These are phyloP conservation scores for Gaultheria prostrata DNA, from an alignment of 148 eudicot species.

Conservation along the genomic window DNA sequence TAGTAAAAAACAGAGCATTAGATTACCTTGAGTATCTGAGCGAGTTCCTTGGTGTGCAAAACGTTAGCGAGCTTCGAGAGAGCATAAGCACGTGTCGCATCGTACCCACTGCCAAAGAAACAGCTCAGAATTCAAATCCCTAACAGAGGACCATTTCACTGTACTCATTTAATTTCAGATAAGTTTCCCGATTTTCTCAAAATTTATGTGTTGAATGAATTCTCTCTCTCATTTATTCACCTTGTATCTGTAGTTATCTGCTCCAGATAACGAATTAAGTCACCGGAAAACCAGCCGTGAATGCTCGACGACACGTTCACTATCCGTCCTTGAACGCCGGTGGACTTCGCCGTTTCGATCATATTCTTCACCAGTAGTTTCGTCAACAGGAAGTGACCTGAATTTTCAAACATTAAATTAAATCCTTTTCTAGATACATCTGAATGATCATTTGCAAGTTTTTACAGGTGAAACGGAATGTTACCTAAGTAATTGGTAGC, in stretches of 20 bases:
- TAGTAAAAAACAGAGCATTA: neutral
- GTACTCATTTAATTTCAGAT: neutral
- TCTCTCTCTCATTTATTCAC: too few relatives aligned
- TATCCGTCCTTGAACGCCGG: constrained; percentile 75
- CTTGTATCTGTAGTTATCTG: constrained; percentile 54
- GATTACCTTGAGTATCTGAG: constrained; percentile 53
- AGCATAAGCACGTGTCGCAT: constrained; percentile 93
- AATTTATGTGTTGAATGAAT: neutral
- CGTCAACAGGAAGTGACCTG: constrained; percentile 77
- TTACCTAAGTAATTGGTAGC: constrained; percentile 90
- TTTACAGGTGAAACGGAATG: neutral
- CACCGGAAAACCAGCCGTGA: constrained; percentile 80
- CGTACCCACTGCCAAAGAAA: constrained; percentile 47
- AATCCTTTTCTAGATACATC: neutral
- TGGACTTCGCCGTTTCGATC: constrained; percentile 61
- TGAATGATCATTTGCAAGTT: neutral
- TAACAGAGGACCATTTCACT: neutral
- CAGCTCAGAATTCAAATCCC: neutral
- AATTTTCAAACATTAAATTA: neutral
- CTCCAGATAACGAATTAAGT: constrained; percentile 47
- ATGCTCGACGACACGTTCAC: constrained; percentile 78
- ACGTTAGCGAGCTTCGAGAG: constrained; percentile 91
- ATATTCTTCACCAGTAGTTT: constrained; percentile 65
- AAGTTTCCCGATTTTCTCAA: constrained; percentile 4
- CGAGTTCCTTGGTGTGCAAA: constrained; percentile 82